Conservation (phyloP, 1,284 basidiomycete species). For the Apiotrichum laibachii region DNA sequence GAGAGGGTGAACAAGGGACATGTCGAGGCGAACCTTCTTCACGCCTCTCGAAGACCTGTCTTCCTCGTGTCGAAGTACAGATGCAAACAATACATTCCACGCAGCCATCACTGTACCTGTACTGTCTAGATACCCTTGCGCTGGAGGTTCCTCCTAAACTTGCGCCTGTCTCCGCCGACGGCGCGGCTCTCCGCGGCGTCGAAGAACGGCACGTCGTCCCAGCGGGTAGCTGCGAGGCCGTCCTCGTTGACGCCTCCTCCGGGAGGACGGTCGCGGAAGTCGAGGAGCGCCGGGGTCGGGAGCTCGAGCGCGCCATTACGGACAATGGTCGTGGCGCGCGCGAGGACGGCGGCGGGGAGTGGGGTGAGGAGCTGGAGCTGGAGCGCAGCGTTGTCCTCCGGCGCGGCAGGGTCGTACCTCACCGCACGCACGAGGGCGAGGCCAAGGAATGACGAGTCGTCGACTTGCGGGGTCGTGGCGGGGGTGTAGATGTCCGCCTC, state of each 20-base stretch:
- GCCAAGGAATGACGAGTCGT: conserved; percentile 63
- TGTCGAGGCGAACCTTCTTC: too few relatives aligned
- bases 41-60: too few relatives aligned
- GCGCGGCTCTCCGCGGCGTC: conserved; percentile 65
- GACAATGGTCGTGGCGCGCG: conserved; percentile 58
- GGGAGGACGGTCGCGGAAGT: conserved; percentile 55
- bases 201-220: conserved; percentile 71
- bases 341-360: conserved; percentile 57
- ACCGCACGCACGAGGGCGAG: conserved; percentile 70
- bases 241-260: conserved; percentile 35
- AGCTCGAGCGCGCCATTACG: conserved; percentile 80
- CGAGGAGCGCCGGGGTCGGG: conserved; percentile 81
- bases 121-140: conserved; percentile 56
- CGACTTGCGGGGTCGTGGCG: conserved; percentile 58
- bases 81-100: too few relatives aligned
- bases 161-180: conserved; percentile 62
- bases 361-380: conserved; percentile 70
- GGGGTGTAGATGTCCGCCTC: conserved; percentile 58
- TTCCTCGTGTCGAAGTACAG: too few relatives aligned
- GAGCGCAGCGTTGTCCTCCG: conserved; percentile 5
- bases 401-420: not conserved
- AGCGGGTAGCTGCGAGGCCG: conserved; percentile 56
- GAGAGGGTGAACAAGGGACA: too few relatives aligned
- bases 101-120: not conserved
- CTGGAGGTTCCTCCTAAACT: conserved; percentile 84